These are phyloP conservation scores for Diaporthe vexans DNA, from an alignment of 2,329 filamentous ascomycete species.

Conservation along the genomic window DNA sequence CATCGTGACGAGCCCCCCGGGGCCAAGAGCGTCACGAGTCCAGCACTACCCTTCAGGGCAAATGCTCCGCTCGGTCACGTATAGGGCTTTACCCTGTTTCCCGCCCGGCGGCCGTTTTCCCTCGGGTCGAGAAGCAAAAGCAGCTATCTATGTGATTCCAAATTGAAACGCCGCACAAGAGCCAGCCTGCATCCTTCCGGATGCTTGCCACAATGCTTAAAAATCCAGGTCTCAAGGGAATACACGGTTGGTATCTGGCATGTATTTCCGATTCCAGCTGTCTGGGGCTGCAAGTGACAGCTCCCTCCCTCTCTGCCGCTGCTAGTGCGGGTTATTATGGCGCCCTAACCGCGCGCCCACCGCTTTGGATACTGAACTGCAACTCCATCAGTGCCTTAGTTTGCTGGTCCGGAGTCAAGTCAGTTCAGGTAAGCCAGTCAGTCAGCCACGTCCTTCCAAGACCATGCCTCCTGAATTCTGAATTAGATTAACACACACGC, in stretches of 20 bases:
- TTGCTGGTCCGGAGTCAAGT: slow-evolving; percentile 8
- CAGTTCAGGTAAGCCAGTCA: not conserved
- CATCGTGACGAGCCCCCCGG: slow-evolving; percentile 5
- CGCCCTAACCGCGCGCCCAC: slow-evolving; percentile 15
- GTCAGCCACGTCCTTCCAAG: not conserved
- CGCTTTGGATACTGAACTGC: not conserved
- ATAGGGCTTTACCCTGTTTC: not conserved
- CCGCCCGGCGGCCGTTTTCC: slow-evolving; percentile 24
- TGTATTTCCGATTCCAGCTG: not conserved
- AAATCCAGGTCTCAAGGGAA: slow-evolving; percentile 9
- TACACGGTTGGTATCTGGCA: not conserved
- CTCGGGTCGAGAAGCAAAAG: not conserved
- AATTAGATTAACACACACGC: not conserved
- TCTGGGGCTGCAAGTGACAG: not conserved
- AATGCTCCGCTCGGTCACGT: slow-evolving; percentile 7
- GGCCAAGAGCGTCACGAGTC: slow-evolving; percentile 31
- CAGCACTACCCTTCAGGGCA: slow-evolving; percentile 7
- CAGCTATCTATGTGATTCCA: not conserved
- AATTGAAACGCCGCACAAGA: slow-evolving; percentile 10
- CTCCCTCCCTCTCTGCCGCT: not conserved
- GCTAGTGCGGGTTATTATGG: slow-evolving; percentile 17
- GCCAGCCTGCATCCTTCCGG: not conserved
- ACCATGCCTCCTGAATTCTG: not conserved
- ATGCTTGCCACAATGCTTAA: slow-evolving; percentile 13
- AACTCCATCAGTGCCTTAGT: not conserved